Evolutionary conservation across 257 asterid genomes (phyloP).

Genomic region (Linderniella brevidens): DNA sequence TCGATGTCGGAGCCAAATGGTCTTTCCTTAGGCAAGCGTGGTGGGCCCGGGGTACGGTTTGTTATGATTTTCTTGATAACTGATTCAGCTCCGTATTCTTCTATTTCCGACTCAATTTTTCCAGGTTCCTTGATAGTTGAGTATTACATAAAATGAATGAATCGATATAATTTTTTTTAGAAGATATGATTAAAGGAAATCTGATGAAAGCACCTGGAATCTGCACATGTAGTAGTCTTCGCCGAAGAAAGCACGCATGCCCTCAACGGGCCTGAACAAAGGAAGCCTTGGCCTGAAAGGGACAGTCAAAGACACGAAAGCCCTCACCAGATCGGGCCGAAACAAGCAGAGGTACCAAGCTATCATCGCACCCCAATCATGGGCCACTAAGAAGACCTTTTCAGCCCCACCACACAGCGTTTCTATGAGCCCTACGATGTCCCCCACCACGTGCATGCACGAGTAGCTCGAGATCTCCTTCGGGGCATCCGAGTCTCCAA

Average conservation of each 20-base stretch:
- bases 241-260: conserved; percentile 51
- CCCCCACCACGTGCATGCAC: conserved; percentile 56
- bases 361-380: conserved; percentile 91
- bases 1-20: conserved; percentile 31
- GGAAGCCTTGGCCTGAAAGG: conserved; percentile 77
- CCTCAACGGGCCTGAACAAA: conserved; percentile 34
- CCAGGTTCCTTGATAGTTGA: conserved; percentile 41
- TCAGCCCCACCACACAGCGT: conserved; percentile 23
- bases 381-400: conserved; percentile 48
- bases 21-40: conserved; percentile 38
- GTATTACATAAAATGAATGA: background rate
- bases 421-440: conserved; percentile 51
- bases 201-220: conserved; percentile 46
- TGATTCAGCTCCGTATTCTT: conserved; percentile 34
- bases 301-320: conserved; percentile 39
- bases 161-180: background rate
- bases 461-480: conserved; percentile 22
- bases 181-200: background rate
- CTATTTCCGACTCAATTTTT: conserved; percentile 58
- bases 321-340: conserved; percentile 70
- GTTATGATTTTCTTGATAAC: conserved; percentile 54
- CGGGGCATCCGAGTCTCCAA: conserved; percentile 62
- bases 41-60: conserved; percentile 46
- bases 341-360: conserved; percentile 66
- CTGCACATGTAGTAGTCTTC: conserved; percentile 87